Evolutionary conservation across 192 early-diverging fungal genomes (phyloP), one percentile per base, ranked within the genome.

Genomic region (Funneliformis mosseae): DNA sequence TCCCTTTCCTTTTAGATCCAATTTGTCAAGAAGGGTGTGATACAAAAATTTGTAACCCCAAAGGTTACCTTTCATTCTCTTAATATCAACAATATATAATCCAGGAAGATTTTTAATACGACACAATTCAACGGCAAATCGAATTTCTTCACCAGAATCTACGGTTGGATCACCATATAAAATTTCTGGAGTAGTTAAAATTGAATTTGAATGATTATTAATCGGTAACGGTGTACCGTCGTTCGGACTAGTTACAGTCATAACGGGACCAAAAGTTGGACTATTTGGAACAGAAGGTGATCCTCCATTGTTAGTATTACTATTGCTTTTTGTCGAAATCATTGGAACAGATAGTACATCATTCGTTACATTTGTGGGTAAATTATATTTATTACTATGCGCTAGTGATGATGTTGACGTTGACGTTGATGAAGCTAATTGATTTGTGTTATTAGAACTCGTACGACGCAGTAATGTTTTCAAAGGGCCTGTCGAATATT

Each of bases 41-140:
- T 94, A 94, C 42, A 95, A 81, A 74, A 90, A 93, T 87, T 95
- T 95, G 87, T 93, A 95, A 0, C 91, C 86, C 94, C 92, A 95
- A 39, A 90, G 85, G 78, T 93, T 94, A 48, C 94, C 94, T 69
- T 89, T 89, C 81, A 92, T 87, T 8, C 94, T 88, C 21, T 90
- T 88, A 60, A 95, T 85, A 77, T 93, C 91, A 45, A 95, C 94
- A 67, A 92, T 93, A 72, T 92, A 93, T 39, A 95, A 82, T 45
- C 90, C 90, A 81, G 89, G 90, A 55, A 99, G 82, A 80, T 97
- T 97, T 88, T 96, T 95, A 84, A 99, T 94, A 81, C 90, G 90
- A 84, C 96, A 96, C 45, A 99, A 81, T 88, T 97, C 96, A 28
- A 99, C 91, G 18, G 91, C 89, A 84, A 97, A 92, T 45, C 92